Base-by-base conservation (phyloP, 495 filamentous ascomycete species). In the Trichoderma asperelloides region DNA sequence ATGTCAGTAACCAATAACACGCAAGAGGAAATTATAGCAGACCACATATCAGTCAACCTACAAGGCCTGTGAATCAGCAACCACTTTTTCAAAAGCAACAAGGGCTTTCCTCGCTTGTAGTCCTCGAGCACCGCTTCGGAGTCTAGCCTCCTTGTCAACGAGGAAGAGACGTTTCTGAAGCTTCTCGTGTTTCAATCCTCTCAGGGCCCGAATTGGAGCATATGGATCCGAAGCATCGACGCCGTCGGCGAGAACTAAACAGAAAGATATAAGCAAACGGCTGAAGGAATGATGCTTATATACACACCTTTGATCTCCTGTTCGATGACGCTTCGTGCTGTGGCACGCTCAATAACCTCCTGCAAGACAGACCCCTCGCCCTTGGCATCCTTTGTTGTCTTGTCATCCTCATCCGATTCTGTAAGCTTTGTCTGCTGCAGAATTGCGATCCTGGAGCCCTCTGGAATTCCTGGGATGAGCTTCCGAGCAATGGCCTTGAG, bases 401-500 rank as follows among this genome's bases (percentile, higher is more conserved):
- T 51, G 28, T 77, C 73, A 16, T 76, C 71, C 9, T 68, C 66
- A 66, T 75, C 73, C 5, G 66, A 67, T 45, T 80, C 76, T n/a
- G 71, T 74, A 62, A 70, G 70, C 3, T 75, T 71, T 0, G 88
- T 92, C 75, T 95, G 91, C 70, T 91, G 89, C 16, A 95, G 76
- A 47, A 93, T 86, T 1, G 87, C 79, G 43, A 95, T 82, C 13
- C 88, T 77, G 5, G 87, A 87, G 37, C 83, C 76, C 71, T 87
- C 85, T 1, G 89, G 87, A 66, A 95, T 89, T 1, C 90, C 90
- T 1, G 91, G 90, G 51, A 95, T 89, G 43, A 91, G 80, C 71
- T 91, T 91, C 65, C 91, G 86, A 12, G 86, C 89, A 66, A 95
- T 86, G 23, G 91, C 88, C 67, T 85, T 84, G 41, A 93, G 76